Evolutionary conservation across 352 stramenopile genomes (phyloP).

Genomic region (Pythium vanterpoolii): DNA sequence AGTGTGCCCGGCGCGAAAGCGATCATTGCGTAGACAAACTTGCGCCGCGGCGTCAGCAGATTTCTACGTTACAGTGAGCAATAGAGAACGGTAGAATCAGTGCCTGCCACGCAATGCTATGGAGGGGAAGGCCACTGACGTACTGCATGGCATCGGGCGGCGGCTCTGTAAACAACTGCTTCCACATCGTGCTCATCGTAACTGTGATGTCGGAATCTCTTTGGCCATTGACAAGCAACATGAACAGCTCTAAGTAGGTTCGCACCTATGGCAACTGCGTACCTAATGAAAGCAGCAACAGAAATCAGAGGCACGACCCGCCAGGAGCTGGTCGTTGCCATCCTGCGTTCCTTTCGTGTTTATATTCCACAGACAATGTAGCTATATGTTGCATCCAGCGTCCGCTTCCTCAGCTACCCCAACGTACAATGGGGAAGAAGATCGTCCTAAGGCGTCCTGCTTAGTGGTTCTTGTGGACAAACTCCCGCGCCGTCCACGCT

Average conservation of each 20-base stretch:
- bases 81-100: not conserved
- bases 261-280: not conserved
- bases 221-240: not conserved
- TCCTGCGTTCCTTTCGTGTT: not conserved
- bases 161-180: constrained; percentile 74
- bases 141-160: constrained; percentile 67
- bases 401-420: not conserved
- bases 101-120: not conserved
- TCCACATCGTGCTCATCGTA: constrained; percentile 33
- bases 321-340: not conserved
- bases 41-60: constrained; percentile 59
- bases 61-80: constrained; percentile 31
- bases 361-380: not conserved
- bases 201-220: not conserved
- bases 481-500: constrained; percentile 55
- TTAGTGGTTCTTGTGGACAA: constrained; percentile 85
- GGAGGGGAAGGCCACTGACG: constrained; percentile 10
- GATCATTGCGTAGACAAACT: constrained; percentile 63
- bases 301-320: too few relatives aligned
- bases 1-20: constrained; percentile 64
- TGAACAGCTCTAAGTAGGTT: constrained; percentile 2
- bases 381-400: not conserved
- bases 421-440: not conserved
- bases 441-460: not conserved
- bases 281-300: not conserved